A percentile compares a stretch with the other conserved stretches of the same genome.
Conservation (phyloP, 371 early-diverging fungal genomes). For the Mortierella sp. region DNA sequence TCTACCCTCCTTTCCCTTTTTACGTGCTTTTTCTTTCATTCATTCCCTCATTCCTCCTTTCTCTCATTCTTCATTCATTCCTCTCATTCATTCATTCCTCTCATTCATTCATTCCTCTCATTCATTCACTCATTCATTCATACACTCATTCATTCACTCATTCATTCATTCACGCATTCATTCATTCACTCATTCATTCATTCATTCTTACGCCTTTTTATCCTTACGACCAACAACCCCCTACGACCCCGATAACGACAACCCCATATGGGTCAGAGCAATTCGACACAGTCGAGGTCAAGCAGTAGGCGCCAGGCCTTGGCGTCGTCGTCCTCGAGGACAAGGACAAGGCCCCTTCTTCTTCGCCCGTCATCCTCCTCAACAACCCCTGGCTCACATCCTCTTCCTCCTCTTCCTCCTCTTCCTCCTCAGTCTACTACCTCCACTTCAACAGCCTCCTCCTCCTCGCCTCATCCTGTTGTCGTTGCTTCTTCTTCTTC, state of each 20-base stretch:
- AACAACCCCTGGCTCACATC: background rate
- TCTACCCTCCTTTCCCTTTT: background rate
- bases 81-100: background rate
- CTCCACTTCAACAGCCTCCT: background rate
- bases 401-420: slow-evolving; percentile 3
- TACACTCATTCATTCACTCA: background rate
- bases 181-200: background rate
- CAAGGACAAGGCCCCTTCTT: background rate
- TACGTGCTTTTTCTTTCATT: background rate
- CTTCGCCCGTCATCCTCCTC: background rate
- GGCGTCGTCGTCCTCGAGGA: background rate
- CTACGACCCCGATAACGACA: background rate
- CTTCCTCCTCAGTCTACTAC: background rate
- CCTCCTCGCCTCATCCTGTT: no score
- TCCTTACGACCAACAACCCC: background rate
- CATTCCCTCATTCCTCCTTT: background rate
- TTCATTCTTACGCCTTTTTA: no score
- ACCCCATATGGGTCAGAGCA: slow-evolving; percentile 29
- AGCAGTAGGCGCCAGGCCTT: slow-evolving; percentile 17
- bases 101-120: background rate
- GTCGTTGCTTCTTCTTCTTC: no score
- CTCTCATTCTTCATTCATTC: background rate
- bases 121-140: background rate
- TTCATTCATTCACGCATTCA: background rate
- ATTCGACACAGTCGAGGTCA: slow-evolving; percentile 17